These are phyloP conservation scores for Trichophyton verrucosum DNA, from an alignment of 2,329 filamentous ascomycete species.

Conservation along the genomic window DNA sequence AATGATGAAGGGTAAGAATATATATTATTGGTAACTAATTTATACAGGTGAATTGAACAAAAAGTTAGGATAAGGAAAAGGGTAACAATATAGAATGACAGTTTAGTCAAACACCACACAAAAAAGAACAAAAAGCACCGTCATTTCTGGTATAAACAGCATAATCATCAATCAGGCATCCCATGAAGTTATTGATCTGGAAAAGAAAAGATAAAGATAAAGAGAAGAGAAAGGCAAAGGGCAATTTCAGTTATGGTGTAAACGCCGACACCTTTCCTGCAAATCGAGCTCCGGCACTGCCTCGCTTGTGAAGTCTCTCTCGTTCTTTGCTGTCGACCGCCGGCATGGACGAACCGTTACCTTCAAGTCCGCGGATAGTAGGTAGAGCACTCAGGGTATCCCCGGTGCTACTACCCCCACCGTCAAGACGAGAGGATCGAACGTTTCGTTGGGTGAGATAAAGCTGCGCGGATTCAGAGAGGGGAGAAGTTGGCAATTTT, in stretches of 20 bases:
- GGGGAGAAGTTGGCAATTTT: constrained; percentile 64
- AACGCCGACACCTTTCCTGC: constrained; percentile 36
- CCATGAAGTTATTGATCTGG: background rate
- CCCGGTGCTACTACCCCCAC: constrained; percentile 16
- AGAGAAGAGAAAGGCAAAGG: background rate
- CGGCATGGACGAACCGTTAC: constrained; percentile 14
- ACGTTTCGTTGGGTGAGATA: constrained; percentile 68
- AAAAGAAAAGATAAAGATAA: background rate
- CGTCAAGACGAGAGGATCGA: constrained; percentile 26
- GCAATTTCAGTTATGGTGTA: constrained; percentile 13
- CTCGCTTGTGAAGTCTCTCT: constrained; percentile 64
- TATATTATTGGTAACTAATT: no score
- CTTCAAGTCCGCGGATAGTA: constrained; percentile 32
- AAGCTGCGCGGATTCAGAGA: constrained; percentile 64
- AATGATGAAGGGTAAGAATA: no score
- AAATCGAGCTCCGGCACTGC: constrained; percentile 63
- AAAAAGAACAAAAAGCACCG: background rate
- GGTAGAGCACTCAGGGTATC: constrained; percentile 55
- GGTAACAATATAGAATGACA: no score
- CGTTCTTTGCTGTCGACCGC: constrained; percentile 40
- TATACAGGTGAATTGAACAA: no score
- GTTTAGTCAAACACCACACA: no score
- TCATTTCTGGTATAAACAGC: background rate
- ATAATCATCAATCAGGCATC: no score
- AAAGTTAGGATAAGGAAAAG: no score